These are phyloP conservation scores for Xylaria grammica DNA, from an alignment of 495 filamentous ascomycete genomes.

Conservation along the genomic window DNA sequence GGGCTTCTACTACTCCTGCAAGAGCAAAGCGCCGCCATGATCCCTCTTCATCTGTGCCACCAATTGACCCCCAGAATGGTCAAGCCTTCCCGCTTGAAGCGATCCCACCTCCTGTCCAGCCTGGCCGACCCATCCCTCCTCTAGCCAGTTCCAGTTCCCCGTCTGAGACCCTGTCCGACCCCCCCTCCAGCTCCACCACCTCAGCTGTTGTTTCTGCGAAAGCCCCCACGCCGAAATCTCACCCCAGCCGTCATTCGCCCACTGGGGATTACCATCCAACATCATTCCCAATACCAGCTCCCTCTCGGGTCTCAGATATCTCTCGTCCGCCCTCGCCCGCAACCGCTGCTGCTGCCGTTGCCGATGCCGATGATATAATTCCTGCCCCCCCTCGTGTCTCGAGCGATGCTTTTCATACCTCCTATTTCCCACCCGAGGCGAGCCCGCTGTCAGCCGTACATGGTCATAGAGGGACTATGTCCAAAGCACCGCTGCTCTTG, in stretches of 20 bases:
- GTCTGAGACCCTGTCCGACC: neutral
- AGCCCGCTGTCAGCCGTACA: constrained; percentile 28
- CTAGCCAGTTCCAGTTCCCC: neutral
- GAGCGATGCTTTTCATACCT: constrained; percentile 33
- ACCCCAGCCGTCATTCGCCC: constrained; percentile 16
- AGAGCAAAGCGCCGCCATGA: constrained; percentile 9
- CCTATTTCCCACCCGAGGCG: constrained; percentile 29
- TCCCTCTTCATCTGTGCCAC: constrained; percentile 3
- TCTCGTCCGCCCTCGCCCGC: neutral
- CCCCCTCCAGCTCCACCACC: constrained; percentile 17
- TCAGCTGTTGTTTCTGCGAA: constrained; percentile 19
- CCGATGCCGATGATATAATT: constrained; percentile 21
- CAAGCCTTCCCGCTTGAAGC: constrained; percentile 18
- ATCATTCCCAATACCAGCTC: constrained; percentile 2
- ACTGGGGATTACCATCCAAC: neutral
- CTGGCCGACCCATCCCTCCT: neutral
- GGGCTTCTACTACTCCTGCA: constrained; percentile 12
- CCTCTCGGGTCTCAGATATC: neutral
- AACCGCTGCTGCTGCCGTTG: neutral
- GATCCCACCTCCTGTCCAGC: constrained; percentile 7
- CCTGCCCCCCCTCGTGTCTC: constrained; percentile 29
- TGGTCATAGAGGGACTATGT: constrained; percentile 49
- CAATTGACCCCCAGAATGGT: constrained; percentile 3
- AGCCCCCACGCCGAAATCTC: constrained; percentile 12
- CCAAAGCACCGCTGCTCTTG: constrained; percentile 59